A percentile compares a stretch with the other conserved stretches of the same genome.
Conservation (phyloP, 371 early-diverging fungal species). For the Rhizopus microsporus region DNA sequence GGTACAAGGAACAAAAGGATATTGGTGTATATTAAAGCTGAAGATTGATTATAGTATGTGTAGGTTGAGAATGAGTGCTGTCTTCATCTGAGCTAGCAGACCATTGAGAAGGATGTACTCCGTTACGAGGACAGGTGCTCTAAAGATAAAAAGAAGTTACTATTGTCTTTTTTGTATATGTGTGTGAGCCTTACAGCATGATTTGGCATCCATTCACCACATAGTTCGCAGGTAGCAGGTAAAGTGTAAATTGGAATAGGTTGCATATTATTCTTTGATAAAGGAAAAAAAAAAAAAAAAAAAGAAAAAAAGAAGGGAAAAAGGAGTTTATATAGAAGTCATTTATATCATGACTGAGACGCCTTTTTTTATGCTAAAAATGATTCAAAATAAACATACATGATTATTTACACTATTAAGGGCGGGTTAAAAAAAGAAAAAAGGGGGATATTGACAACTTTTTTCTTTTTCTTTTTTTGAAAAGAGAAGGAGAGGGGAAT, state of each 20-base stretch:
- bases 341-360: constrained; percentile 1
- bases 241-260: constrained; percentile 8
- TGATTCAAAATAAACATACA: constrained; percentile 7
- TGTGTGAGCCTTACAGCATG: constrained; percentile 25
- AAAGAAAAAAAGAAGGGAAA: not conserved
- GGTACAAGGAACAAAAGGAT: no score
- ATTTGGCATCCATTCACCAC: constrained; percentile 34
- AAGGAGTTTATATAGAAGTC: not conserved
- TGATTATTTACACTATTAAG: not conserved
- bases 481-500: no score
- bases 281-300: not conserved
- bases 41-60: no score
- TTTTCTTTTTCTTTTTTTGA: no score
- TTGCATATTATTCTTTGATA: not conserved
- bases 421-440: not conserved
- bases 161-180: not conserved
- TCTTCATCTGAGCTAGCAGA: no score
- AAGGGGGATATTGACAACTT: not conserved
- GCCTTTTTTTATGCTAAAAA: constrained; percentile 3
- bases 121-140: constrained; percentile 33
- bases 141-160: constrained; percentile 1
- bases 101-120: constrained; percentile 40
- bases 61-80: no score
- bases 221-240: constrained; percentile 41
- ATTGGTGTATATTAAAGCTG: no score